Conservation (phyloP, 2,329 filamentous ascomycete genomes). For the Sclerotinia subarctica region DNA sequence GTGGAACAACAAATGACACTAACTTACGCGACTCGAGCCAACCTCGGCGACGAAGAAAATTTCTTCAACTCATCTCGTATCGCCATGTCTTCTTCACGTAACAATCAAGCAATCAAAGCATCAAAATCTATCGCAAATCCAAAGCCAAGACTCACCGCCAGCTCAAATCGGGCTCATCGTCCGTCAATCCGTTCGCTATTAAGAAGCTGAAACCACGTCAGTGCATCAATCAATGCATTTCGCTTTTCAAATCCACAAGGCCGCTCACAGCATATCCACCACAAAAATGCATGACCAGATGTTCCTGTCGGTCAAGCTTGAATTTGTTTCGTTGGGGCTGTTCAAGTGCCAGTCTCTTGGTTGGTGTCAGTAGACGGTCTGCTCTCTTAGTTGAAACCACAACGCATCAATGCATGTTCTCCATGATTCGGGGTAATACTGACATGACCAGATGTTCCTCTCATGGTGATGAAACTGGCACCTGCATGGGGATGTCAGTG, state of each 20-base stretch:
- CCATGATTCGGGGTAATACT: background rate
- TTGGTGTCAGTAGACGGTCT: background rate
- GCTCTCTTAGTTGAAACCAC: background rate
- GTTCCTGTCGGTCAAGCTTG: background rate
- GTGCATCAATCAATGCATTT: slow-evolving; percentile 9
- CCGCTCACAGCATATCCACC: background rate
- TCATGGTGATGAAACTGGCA: background rate
- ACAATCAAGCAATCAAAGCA: background rate
- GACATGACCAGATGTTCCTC: slow-evolving; percentile 3
- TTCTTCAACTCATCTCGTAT: background rate
- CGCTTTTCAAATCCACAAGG: background rate
- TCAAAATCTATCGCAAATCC: background rate
- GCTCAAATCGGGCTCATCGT: background rate
- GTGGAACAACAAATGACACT: background rate
- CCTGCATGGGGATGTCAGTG: background rate
- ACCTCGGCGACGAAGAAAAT: background rate
- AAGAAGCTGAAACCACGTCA: slow-evolving; percentile 1
- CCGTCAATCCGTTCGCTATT: background rate
- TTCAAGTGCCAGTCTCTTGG: slow-evolving; percentile 2
- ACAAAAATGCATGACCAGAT: background rate
- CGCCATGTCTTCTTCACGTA: background rate
- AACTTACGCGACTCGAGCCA: background rate
- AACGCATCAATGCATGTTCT: slow-evolving; percentile 2
- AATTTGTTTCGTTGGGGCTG: background rate
- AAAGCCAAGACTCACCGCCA: background rate